Evolutionary conservation across 495 filamentous ascomycete species (phyloP), one percentile per base, ranked within the genome.

Genomic region (Eremomyces bilateralis): DNA sequence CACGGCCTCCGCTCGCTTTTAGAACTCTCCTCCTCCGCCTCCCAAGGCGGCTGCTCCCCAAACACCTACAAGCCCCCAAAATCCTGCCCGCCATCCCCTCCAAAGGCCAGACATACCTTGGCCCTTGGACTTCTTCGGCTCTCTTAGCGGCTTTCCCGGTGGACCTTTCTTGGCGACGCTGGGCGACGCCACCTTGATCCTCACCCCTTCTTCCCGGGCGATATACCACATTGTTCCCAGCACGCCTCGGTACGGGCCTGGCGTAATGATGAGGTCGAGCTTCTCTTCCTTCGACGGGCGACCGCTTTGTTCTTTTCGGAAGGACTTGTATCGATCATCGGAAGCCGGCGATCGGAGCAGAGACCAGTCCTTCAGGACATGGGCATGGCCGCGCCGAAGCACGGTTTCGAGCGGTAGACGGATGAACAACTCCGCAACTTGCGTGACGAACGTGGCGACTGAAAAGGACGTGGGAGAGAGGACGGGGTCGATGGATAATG

Each of bases 11-110:
- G n/a, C n/a, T n/a, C n/a, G n/a, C n/a, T n/a, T n/a, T n/a, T n/a
- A n/a, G n/a, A n/a, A n/a, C n/a, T n/a, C n/a, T n/a, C n/a, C n/a
- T n/a, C n/a, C n/a, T n/a, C n/a, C n/a, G n/a, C n/a, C n/a, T n/a
- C n/a, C n/a, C 21, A 80, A 39, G 5, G 73, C 57, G 33, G 58
- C 65, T 38, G 74, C 64, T 16, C 76, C 73, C 81, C 84, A 85
- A 16, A 91, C 68, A 15, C 85, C 85, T 12, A 85, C 73, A 36
- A 94, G 58, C 0, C 84, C 85, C 88, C 88, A 95, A 67, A 90
- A 80, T 6, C 83, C 83, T 13, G 94, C 75, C 47, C 80, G 73
- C 88, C 88, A 97, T 11, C 88, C 88, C 31, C 88, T 65, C 64
- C 80, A 92, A 11, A 97, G 59, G 0, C 90, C 88, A 20, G 76